These are phyloP conservation scores for Nakazawaea ambrosiae DNA, from an alignment of 805 yeast genomes.

Conservation along the genomic window DNA sequence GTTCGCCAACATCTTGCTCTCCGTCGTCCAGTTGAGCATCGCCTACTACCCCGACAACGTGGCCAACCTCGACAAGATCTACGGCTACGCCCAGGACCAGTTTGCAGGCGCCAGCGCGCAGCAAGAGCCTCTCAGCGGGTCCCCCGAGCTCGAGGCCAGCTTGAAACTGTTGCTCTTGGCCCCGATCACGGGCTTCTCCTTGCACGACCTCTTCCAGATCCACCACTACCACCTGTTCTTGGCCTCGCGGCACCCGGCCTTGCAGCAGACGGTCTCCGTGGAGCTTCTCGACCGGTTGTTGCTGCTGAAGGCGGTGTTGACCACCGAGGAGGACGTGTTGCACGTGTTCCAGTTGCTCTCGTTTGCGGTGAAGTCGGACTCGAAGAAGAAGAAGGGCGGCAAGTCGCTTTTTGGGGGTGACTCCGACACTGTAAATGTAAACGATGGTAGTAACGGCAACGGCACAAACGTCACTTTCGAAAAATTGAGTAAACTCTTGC, in stretches of 20 bases:
- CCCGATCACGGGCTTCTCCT: slow-evolving; percentile 39
- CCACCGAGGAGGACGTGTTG: slow-evolving; percentile 42
- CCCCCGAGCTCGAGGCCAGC: slow-evolving; percentile 22
- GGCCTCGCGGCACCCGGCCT: slow-evolving; percentile 38
- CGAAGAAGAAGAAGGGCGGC: slow-evolving; percentile 21
- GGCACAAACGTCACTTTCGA: slow-evolving; percentile 46
- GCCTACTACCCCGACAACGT: slow-evolving; percentile 58
- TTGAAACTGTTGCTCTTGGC: slow-evolving; percentile 40
- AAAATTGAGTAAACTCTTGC: slow-evolving; percentile 62
- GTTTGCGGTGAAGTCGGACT: slow-evolving; percentile 37
- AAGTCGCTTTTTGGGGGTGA: slow-evolving; percentile 21
- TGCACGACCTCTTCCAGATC: slow-evolving; percentile 35
- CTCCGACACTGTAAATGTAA: background rate
- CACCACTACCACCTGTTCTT: slow-evolving; percentile 48
- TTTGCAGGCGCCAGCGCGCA: too few relatives aligned
- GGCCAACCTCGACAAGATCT: slow-evolving; percentile 55
- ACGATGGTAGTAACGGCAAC: slow-evolving; percentile 20
- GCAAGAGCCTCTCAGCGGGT: slow-evolving; percentile 17
- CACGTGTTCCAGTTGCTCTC: slow-evolving; percentile 53
- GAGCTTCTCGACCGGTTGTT: slow-evolving; percentile 57
- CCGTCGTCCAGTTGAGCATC: slow-evolving; percentile 58
- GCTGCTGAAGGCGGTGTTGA: slow-evolving; percentile 27
- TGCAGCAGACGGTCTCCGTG: slow-evolving; percentile 52
- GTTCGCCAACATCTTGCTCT: slow-evolving; percentile 54
- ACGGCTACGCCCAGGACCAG: slow-evolving; percentile 43